A percentile compares a stretch with the other conserved stretches of the same genome.
phyloP scores from a whole-genome alignment of 805 yeast genomes.

The Cyberlindnera amylophila region DNA sequence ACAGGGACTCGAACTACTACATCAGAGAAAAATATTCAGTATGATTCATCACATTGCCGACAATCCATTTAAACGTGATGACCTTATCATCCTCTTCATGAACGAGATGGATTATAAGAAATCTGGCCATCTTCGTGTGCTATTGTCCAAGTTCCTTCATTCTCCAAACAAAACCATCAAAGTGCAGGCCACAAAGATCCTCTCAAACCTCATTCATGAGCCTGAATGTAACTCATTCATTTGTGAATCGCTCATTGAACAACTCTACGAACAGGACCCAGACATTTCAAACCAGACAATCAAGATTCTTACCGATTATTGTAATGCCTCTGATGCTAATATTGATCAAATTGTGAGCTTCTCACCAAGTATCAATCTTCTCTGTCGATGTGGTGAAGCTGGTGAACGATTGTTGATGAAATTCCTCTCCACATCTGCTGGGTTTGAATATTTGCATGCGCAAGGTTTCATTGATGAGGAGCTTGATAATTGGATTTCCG shows the following conservation, averaged over 20 bases:
- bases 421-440: constrained; percentile 61
- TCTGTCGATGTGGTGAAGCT: constrained; percentile 14
- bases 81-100: constrained; percentile 53
- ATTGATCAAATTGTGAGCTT: constrained; percentile 47
- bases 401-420: constrained; percentile 58
- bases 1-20: constrained; percentile 65
- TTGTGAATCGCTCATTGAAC: constrained; percentile 54
- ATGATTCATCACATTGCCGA: constrained; percentile 69
- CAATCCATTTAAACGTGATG: constrained; percentile 49
- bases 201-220: constrained; percentile 39
- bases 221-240: constrained; percentile 39
- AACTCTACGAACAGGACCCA: constrained; percentile 62
- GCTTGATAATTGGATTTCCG: constrained; percentile 62
- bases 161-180: constrained; percentile 51
- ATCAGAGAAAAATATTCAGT: constrained; percentile 82
- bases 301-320: constrained; percentile 48
- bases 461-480: constrained; percentile 61
- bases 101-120: constrained; percentile 56
- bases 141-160: constrained; percentile 61
- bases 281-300: constrained; percentile 56
- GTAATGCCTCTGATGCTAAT: constrained; percentile 46
- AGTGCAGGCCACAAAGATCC: constrained; percentile 49
- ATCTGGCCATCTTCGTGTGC: constrained; percentile 63
- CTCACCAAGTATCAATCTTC: constrained; percentile 48
- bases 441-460: constrained; percentile 61